These are phyloP conservation scores for Nyssa sinensis DNA, from an alignment of 148 eudicot species.

Conservation along the genomic window DNA sequence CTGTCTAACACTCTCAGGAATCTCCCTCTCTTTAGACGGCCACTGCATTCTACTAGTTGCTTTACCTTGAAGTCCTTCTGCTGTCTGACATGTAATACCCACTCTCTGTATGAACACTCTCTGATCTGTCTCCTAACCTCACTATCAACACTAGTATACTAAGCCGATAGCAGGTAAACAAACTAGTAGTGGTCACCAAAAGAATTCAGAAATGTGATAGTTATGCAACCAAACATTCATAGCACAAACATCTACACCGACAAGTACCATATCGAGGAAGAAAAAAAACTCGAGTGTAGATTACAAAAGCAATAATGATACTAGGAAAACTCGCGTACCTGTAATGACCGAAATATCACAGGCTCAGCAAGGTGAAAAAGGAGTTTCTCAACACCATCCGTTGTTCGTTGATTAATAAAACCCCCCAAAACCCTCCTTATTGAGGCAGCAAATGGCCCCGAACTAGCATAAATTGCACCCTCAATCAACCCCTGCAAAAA, in stretches of 20 bases:
- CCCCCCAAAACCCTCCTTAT: slow-evolving; percentile 76
- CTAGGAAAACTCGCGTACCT: slow-evolving; percentile 41
- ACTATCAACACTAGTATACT: too few species aligned
- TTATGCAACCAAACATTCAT: slow-evolving; percentile 1
- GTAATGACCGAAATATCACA: slow-evolving; percentile 77
- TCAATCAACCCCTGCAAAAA: slow-evolving; percentile 81
- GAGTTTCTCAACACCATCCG: slow-evolving; percentile 81
- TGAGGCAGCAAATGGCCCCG: slow-evolving; percentile 58
- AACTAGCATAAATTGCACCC: slow-evolving; percentile 58
- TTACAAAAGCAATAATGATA: background rate
- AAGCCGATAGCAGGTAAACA: background rate
- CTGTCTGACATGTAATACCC: too few species aligned
- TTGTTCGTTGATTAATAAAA: slow-evolving; percentile 67
- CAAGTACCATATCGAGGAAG: background rate
- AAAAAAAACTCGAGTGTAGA: background rate
- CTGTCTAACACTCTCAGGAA: too few species aligned
- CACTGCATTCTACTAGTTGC: too few species aligned
- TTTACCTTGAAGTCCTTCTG: too few species aligned
- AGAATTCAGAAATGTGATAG: background rate
- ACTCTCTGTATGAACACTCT: too few species aligned
- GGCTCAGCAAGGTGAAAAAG: slow-evolving; percentile 89
- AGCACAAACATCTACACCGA: background rate
- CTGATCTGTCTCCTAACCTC: too few species aligned
- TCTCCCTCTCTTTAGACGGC: too few species aligned
- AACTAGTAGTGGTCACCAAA: background rate